These are phyloP conservation scores for Alternaria ventricosa DNA, from an alignment of 2,329 filamentous ascomycete species.

Conservation along the genomic window DNA sequence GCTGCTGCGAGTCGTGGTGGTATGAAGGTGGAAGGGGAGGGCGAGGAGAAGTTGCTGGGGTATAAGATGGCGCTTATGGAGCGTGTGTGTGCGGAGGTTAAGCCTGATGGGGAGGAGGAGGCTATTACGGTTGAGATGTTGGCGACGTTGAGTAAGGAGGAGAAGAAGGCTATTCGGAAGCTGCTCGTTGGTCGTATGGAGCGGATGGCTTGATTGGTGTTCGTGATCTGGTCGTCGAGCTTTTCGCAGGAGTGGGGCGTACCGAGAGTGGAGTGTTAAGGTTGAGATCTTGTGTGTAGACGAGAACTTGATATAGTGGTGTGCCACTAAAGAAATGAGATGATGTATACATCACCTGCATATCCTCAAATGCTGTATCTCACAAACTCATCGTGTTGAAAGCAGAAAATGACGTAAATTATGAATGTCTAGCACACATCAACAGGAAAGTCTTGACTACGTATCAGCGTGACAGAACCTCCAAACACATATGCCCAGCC, in stretches of 20 bases:
- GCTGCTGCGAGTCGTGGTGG: neutral
- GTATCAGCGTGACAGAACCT: neutral
- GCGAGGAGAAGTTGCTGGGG: slow-evolving; percentile 12
- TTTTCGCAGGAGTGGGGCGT: fast-evolving
- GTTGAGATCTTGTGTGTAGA: neutral
- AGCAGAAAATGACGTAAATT: neutral
- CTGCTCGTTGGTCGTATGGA: slow-evolving; percentile 9
- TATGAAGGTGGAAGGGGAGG: neutral
- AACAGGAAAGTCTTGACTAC: neutral
- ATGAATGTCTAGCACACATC: neutral
- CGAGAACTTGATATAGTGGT: neutral
- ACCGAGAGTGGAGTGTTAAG: neutral
- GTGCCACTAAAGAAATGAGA: neutral
- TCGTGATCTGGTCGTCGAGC: neutral
- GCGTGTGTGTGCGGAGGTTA: slow-evolving; percentile 18
- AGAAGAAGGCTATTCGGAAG: slow-evolving; percentile 14
- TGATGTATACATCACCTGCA: neutral
- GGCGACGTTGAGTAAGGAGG: slow-evolving; percentile 10
- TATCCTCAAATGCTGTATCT: too few species aligned
- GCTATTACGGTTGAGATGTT: slow-evolving; percentile 8
- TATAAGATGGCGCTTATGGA: slow-evolving; percentile 31
- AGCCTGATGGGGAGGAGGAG: neutral
- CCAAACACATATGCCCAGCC: too few species aligned
- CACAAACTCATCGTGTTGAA: too few species aligned
- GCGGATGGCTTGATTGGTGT: neutral